Conservation (phyloP, 2,329 filamentous ascomycete genomes). For the Coleophoma eucalyptorum region DNA sequence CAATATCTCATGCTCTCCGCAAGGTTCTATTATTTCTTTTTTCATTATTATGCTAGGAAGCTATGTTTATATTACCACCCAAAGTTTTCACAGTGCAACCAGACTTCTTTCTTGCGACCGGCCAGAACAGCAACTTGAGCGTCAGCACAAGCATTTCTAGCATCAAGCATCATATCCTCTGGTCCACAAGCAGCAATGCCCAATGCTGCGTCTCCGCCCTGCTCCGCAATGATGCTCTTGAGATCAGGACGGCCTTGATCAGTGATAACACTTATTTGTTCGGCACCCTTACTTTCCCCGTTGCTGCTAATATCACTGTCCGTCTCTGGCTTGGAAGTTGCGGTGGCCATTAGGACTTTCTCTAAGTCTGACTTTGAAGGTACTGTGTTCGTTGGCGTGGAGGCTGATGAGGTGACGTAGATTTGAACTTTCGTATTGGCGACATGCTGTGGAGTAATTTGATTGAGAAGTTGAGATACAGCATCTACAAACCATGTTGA, state of each 20-base stretch:
- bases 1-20: too few species aligned
- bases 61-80: too few species aligned
- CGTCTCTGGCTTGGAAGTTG: background rate
- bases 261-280: background rate
- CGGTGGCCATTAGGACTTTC: background rate
- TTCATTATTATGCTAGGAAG: too few species aligned
- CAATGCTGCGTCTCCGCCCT: background rate
- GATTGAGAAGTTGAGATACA: background rate
- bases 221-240: background rate
- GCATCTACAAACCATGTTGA: background rate
- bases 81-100: too few species aligned
- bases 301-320: too few species aligned
- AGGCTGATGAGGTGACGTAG: slow-evolving; percentile 2
- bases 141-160: slow-evolving; percentile 6
- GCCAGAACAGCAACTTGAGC: background rate
- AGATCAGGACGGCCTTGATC: background rate
- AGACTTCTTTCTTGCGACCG: too few species aligned
- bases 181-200: slow-evolving; percentile 9
- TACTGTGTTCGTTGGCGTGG: background rate
- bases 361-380: background rate
- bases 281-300: too few species aligned
- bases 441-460: background rate
- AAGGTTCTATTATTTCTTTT: too few species aligned
- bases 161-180: slow-evolving; percentile 7
- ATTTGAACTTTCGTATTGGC: background rate